Base-by-base conservation (phyloP, 75 land plant species). In the Pinus albicaulis region DNA sequence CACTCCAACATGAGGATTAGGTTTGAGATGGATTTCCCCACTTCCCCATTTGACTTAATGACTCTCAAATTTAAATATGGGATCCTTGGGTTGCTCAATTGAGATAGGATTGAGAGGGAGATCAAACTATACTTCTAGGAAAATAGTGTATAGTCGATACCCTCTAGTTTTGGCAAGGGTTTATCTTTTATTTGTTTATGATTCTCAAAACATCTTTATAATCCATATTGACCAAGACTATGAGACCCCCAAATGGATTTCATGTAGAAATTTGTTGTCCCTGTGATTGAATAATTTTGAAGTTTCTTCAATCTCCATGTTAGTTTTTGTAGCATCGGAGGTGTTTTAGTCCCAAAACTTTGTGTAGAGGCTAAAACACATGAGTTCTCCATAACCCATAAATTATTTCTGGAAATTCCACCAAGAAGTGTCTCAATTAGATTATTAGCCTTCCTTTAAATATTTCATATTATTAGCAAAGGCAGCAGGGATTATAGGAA, bases 1-100 rank as follows among this genome's bases (percentile, higher is more conserved):
- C n/a, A n/a, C n/a, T n/a, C n/a, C n/a, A n/a, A n/a, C n/a, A n/a
- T n/a, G n/a, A 58, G 87, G 66, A 81, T 94, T 89, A 55, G 92
- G 82, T 70, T 90, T 92, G 12, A 94, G 74, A 72, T 94, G 98
- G 64, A 94, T 88, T 74, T 92, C 94, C 98, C 98, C 92, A 31
- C 83, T 86, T 19, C 88, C 98, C 98, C 98, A 94, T 57, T 74
- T 86, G 53, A 94, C 90, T 57, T 53, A 0, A 78, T 94, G 91
- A 0, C 85, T 86, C 17, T 92, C 85, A 16, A 85, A 57, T 0
- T 23, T 75, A 79, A 94, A 94, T 77, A 90, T 92, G 11, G 98
- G 98, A 22, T 94, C 98, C 7, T 77, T 77, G 19, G 94, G 92
- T 55, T 94, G n/a, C n/a, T n/a, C n/a, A n/a, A n/a, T n/a, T n/a